phyloP scores from a whole-genome alignment of 306 rosid species.

The Corylus americana region DNA sequence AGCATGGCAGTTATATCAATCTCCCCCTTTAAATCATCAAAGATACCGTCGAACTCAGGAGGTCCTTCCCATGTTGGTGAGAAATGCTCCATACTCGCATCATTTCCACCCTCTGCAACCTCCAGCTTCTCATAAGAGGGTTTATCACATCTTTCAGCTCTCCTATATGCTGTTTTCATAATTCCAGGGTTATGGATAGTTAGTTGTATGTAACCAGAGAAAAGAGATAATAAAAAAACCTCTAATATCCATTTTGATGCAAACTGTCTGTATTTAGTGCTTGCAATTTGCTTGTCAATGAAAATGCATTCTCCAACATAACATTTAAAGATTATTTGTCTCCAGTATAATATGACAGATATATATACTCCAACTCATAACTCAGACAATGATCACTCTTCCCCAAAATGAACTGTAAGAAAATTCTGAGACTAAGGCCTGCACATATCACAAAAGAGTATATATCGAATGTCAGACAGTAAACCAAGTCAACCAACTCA shows the following conservation, averaged over 20 bases:
- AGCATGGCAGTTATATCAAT: conserved; percentile 21
- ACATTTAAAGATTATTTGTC: too few species aligned
- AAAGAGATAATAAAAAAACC: background rate
- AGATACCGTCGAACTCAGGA: conserved; percentile 3
- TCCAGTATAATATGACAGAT: too few species aligned
- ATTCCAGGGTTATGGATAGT: background rate
- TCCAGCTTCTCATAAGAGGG: conserved; percentile 10
- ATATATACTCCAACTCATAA: background rate
- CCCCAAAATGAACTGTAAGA: background rate
- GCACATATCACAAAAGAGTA: background rate
- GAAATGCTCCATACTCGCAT: background rate
- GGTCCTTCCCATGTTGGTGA: conserved; percentile 19
- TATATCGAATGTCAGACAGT: too few species aligned
- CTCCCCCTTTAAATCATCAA: background rate
- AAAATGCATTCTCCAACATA: background rate
- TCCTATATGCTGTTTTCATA: conserved; percentile 11
- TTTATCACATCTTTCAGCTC: conserved; percentile 10
- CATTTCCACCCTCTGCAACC: background rate
- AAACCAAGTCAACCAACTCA: background rate
- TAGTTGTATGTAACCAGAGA: background rate
- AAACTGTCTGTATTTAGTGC: background rate
- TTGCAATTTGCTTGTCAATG: background rate
- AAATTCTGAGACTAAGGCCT: background rate
- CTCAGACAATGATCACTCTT: background rate
- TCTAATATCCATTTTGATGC: background rate